Evolutionary conservation across 2,329 filamentous ascomycete species (phyloP).

Genomic region (Colletotrichum endophyticum): DNA sequence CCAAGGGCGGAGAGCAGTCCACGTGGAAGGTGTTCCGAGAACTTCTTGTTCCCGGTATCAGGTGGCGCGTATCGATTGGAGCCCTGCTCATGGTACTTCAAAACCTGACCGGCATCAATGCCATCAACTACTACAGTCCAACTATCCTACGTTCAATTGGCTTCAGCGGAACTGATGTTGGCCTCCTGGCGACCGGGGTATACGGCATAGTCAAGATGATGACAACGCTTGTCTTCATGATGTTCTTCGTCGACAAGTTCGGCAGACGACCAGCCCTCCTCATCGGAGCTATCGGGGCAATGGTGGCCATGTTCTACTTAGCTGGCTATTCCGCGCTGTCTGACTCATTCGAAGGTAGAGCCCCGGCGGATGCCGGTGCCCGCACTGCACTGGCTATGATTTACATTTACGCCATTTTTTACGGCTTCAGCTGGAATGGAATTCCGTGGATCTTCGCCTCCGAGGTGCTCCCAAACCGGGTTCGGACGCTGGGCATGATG

Average conservation of each 20-base stretch:
- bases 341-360: background rate
- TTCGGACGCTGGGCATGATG: background rate
- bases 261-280: background rate
- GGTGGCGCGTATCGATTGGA: background rate
- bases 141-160: background rate
- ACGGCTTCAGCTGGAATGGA: background rate
- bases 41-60: background rate
- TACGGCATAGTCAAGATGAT: background rate
- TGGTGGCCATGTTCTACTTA: background rate
- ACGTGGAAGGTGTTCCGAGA: background rate
- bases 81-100: background rate
- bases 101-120: background rate
- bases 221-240: background rate
- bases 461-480: background rate
- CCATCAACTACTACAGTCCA: background rate
- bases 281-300: background rate
- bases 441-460: background rate
- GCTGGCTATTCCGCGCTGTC: background rate
- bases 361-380: fast-evolving
- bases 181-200: background rate
- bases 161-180: background rate
- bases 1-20: background rate
- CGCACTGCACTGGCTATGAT: background rate
- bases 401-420: background rate
- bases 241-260: background rate